These are phyloP conservation scores for Jatropha podagrica DNA, from an alignment of 441 rosid genomes.

Conservation along the genomic window DNA sequence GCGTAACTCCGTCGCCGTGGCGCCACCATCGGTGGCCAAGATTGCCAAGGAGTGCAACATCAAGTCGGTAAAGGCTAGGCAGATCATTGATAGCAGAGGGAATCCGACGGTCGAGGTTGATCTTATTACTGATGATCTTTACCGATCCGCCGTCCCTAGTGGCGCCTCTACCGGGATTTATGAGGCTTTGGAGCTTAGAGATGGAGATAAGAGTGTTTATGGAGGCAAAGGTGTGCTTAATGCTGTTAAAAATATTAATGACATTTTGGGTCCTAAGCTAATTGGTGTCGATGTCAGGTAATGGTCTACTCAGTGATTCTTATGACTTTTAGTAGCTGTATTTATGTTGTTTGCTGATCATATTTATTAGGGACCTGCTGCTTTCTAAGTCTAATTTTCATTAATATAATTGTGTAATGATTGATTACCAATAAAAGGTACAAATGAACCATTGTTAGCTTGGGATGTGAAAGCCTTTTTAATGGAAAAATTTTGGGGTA, in stretches of 20 bases:
- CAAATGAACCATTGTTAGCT: not conserved
- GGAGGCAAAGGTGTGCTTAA: conserved; percentile 92
- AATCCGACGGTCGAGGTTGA: conserved; percentile 98
- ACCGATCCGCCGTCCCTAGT: conserved; percentile 93
- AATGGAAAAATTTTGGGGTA: not conserved
- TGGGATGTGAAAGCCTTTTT: not conserved
- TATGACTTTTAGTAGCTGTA: not conserved
- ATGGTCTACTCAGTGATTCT: not conserved
- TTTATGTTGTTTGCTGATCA: not conserved
- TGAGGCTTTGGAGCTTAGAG: conserved; percentile 91
- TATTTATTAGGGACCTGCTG: not conserved
- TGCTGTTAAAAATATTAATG: conserved; percentile 71
- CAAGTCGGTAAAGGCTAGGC: conserved; percentile 82
- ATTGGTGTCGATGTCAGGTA: conserved; percentile 91
- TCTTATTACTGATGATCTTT: conserved; percentile 62
- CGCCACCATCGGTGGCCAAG: conserved; percentile 30
- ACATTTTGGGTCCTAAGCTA: conserved; percentile 75
- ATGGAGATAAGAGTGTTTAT: conserved; percentile 72
- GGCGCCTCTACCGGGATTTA: conserved; percentile 97
- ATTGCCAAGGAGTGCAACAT: conserved; percentile 46
- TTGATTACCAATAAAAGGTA: not conserved
- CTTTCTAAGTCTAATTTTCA: not conserved
- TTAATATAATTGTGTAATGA: not conserved
- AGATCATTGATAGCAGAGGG: conserved; percentile 96
- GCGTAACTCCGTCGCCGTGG: conserved; percentile 53